A percentile compares a stretch with the other conserved stretches of the same genome.
phyloP scores from a whole-genome alignment of 106 monocot species.

The Allium fistulosum region DNA sequence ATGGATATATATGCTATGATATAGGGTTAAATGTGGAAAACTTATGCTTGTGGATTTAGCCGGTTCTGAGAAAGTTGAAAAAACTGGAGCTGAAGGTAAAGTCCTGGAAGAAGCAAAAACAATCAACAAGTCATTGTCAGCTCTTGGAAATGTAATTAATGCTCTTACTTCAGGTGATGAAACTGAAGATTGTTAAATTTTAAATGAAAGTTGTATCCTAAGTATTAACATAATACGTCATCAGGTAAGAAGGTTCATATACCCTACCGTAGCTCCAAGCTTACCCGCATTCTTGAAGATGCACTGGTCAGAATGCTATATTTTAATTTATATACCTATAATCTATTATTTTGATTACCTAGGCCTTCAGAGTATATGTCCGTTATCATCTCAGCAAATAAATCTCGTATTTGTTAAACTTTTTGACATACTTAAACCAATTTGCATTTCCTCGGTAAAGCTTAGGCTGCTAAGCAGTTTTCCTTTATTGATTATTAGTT shows the following conservation, averaged over 20 bases:
- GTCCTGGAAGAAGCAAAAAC: conserved; percentile 83
- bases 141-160: conserved; percentile 86
- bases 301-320: conserved; percentile 39
- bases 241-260: conserved; percentile 65
- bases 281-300: conserved; percentile 90
- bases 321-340: not conserved
- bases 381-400: not conserved
- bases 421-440: not conserved
- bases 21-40: conserved; percentile 63
- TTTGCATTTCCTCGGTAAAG: not conserved
- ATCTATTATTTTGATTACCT: not conserved
- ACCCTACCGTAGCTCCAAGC: conserved; percentile 79
- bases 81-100: conserved; percentile 78
- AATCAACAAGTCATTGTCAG: conserved; percentile 86
- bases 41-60: conserved; percentile 84
- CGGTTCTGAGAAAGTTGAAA: conserved; percentile 89
- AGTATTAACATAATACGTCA: not conserved
- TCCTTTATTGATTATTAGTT: too few species aligned
- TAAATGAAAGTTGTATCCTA: not conserved
- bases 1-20: too few species aligned
- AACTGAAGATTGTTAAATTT: not conserved
- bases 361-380: not conserved
- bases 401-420: not conserved
- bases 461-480: too few species aligned
- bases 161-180: conserved; percentile 62